Base-by-base conservation (phyloP, 139 green algal species). In the Yamagishiella unicocca region DNA sequence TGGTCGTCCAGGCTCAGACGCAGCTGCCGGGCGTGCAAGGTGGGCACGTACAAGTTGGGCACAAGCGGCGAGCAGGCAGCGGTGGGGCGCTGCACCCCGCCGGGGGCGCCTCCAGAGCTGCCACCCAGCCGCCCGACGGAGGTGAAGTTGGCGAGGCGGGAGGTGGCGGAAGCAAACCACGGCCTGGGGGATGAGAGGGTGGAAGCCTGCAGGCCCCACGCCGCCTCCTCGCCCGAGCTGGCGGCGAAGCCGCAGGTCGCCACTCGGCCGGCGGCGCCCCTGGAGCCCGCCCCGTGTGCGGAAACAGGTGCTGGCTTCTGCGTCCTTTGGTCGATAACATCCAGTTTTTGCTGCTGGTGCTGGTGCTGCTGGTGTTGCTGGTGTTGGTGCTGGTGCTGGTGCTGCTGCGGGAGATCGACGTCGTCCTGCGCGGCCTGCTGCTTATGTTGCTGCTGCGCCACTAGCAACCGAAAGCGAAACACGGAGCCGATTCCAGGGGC, bases 391-490 rank as follows among this genome's bases (percentile, higher is more conserved):
- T 46, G 42, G 14, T 58, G 64, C 31, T 29, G 64, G 12, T 72
- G 12, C 64, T 43, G n/a, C 64, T 43, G 5, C 17, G 50, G 50
- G 17, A 17, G 14, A 58, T 17, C 50, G 14, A 17, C 17, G 50
- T 12, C 14, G 50, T 12, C 50, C 37, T 50, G 46, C 38, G 35
- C 33, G 46, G 67, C 12, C 43, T 81, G 50, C 50, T 54, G 76
- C 53, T 53, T 53, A 22, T 21, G 50, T 35, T 37, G 70, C 17
- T 58, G 50, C 38, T 25, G 45, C 0, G 77, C 71, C 33, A 95
- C 82, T 17, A 62, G 50, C 77, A 97, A 82, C 21, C 70, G 84
- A 83, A 97, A 96, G 42, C 86, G 87, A 87, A 97, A 97, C 43
- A 90, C 90, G 4, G 88, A 93, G 6, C 95, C 95, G 1, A 86